Percentiles rank a stretch among this genome's conserved stretches.
These are phyloP conservation scores for Moniliella sp. DNA, from an alignment of 1,284 basidiomycete genomes.

Conservation along the genomic window DNA sequence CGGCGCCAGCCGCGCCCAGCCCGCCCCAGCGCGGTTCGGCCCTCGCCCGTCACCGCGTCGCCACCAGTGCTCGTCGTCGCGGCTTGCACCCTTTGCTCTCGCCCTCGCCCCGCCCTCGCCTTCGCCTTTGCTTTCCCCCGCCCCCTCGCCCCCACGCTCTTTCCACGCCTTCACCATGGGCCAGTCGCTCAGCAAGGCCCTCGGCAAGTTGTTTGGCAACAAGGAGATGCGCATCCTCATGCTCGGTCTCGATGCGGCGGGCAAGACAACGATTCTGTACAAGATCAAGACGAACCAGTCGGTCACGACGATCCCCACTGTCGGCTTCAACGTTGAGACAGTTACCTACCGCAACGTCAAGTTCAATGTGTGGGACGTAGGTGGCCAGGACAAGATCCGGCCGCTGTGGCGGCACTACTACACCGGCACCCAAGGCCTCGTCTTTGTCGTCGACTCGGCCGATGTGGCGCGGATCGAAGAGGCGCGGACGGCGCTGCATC, in stretches of 20 bases:
- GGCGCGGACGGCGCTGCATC: slow-evolving; percentile 80
- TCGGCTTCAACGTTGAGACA: slow-evolving; percentile 41
- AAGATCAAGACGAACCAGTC: slow-evolving; percentile 98
- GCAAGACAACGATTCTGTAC: slow-evolving; percentile 64
- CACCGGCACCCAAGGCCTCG: slow-evolving; percentile 43
- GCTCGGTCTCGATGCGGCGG: slow-evolving; percentile 2
- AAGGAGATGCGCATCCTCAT: slow-evolving; percentile 27
- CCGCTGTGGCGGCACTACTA: slow-evolving; percentile 80
- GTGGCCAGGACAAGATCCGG: slow-evolving; percentile 38
- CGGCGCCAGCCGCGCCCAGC: too few species aligned
- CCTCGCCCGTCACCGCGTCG: too few species aligned
- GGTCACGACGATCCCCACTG: slow-evolving; percentile 96
- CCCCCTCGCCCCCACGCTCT: background rate
- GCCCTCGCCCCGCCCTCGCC: too few species aligned
- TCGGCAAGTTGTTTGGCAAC: slow-evolving; percentile 33
- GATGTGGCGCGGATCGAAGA: slow-evolving; percentile 89
- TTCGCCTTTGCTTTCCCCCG: too few species aligned
- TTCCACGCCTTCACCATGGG: slow-evolving; percentile 12
- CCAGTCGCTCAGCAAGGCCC: slow-evolving; percentile 30
- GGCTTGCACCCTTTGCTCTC: too few species aligned
- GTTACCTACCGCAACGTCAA: slow-evolving; percentile 37
- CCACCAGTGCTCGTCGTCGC: too few species aligned
- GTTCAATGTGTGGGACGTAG: slow-evolving; percentile 34
- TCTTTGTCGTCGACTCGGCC: slow-evolving; percentile 49
- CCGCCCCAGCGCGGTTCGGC: too few species aligned